These are phyloP conservation scores for Cenchrus purpureus DNA, from an alignment of 176 grass and related monocot species.

Conservation along the genomic window DNA sequence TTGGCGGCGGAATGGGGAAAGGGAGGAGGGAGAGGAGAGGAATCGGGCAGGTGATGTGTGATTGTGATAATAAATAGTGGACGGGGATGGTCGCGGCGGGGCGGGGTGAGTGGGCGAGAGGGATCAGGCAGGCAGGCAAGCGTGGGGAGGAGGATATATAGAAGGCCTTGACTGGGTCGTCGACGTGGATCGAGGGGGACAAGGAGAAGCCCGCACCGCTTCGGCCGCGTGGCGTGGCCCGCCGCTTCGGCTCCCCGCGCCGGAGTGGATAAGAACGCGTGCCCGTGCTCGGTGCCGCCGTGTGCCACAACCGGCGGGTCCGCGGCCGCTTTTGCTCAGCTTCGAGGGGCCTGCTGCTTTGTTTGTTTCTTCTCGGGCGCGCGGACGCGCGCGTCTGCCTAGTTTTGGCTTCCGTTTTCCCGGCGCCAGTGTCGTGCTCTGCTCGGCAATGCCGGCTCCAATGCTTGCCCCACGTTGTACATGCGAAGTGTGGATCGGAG, in stretches of 20 bases:
- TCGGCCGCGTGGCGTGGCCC: constrained; percentile 37
- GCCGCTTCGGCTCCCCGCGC: constrained; percentile 45
- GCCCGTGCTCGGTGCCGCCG: background rate
- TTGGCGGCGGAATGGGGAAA: background rate
- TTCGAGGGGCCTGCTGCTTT: background rate
- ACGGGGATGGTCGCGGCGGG: background rate
- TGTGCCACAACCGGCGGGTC: background rate
- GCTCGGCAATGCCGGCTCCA: too few relatives aligned
- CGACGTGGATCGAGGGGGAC: constrained; percentile 46
- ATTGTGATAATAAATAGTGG: constrained; percentile 30
- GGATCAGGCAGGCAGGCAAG: background rate
- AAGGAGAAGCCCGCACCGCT: constrained; percentile 16
- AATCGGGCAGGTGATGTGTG: background rate
- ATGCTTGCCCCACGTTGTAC: background rate
- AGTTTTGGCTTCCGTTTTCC: background rate
- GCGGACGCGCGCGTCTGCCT: background rate
- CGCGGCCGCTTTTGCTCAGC: background rate
- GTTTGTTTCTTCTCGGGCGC: background rate
- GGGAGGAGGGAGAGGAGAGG: background rate
- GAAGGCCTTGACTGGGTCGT: constrained; percentile 22
- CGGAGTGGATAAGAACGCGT: constrained; percentile 47
- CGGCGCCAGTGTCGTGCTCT: too few relatives aligned
- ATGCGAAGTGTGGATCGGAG: background rate
- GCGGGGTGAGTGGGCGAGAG: background rate
- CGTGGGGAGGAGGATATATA: constrained; percentile 12